Evolutionary conservation across 306 rosid genomes (phyloP), one percentile per base, ranked within the genome.

Genomic region (Albizia julibrissin): DNA sequence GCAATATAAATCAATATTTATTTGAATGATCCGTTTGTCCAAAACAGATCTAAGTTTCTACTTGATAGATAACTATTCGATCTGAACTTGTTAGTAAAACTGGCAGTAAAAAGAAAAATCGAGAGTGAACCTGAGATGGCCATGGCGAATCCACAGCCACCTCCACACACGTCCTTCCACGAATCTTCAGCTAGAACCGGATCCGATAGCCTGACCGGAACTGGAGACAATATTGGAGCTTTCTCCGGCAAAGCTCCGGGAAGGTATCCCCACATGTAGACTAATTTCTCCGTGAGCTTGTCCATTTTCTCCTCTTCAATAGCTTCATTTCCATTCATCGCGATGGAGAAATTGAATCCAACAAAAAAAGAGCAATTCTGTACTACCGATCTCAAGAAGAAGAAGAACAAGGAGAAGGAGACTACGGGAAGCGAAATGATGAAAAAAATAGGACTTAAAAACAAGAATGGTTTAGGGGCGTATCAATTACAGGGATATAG

Each of bases 91-190:
- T 74, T 29, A 40, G 24, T 11, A 77, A 80, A 80, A 70, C 33
- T 22, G 39, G 13, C 34, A 83, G 82, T 39, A 71, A 33, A 43
- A 10, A 34, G 19, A 83, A 39, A 75, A 86, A 79, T 44, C 44
- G 72, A 84, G 83, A 72, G 83, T 65, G 66, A 72, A 94, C 98
- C 98, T 80, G 97, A 94, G 47, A 91, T 85, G 79, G 97, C 98
- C 91, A 88, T 80, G 62, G 98, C 97, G 80, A 92, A 94, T 81
- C 98, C 98, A 77, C 97, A 92, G 56, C 98, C 98, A n/a, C 97
- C 98, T 21, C 91, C 94, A 46, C 95, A 91, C 11, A 90, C 91
- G 5, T 89, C 95, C 82, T 80, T 91, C 97, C 97, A 92, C 1
- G 92, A 87, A 81, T 92, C 89, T 54, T 79, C 91, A 0, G 27